Evolutionary conservation across 2,329 filamentous ascomycete genomes (phyloP).

Genomic region (Corynespora cassiicola): DNA sequence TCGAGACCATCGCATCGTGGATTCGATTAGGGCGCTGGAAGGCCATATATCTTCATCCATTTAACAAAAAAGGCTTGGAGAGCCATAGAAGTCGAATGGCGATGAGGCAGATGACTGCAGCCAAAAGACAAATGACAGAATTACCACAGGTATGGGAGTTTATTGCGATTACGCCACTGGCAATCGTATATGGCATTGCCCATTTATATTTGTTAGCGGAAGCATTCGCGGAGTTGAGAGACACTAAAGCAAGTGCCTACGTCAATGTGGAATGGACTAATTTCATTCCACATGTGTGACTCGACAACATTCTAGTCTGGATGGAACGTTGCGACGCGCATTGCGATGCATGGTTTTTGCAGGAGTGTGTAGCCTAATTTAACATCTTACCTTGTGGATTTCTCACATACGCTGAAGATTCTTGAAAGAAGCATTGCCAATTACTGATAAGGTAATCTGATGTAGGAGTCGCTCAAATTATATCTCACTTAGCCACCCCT

Average conservation of each 20-base stretch:
- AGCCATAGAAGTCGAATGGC: conserved; percentile 11
- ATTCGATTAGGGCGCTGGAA: conserved; percentile 22
- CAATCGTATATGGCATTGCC: conserved; percentile 23
- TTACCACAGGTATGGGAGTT: conserved; percentile 23
- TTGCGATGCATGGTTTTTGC: no score
- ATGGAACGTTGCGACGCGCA: no score
- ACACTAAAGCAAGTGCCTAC: conserved; percentile 19
- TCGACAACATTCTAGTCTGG: no score
- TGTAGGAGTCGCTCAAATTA: no score
- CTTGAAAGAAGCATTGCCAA: no score
- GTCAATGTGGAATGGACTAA: conserved; percentile 26
- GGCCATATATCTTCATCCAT: conserved; percentile 15
- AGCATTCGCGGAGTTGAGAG: conserved; percentile 23
- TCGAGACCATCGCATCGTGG: conserved; percentile 24
- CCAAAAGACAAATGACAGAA: conserved; percentile 19
- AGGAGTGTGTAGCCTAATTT: no score
- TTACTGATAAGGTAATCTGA: no score
- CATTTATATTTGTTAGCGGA: conserved; percentile 23
- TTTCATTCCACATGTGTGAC: conserved; percentile 21
- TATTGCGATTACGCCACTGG: conserved; percentile 20
- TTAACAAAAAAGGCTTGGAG: conserved; percentile 14
- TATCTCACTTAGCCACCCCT: no score
- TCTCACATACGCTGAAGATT: no score
- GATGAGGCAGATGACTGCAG: conserved; percentile 10
- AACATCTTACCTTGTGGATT: no score